Conservation (phyloP, 2,329 filamentous ascomycete genomes). For the Verticillium alfalfae region DNA sequence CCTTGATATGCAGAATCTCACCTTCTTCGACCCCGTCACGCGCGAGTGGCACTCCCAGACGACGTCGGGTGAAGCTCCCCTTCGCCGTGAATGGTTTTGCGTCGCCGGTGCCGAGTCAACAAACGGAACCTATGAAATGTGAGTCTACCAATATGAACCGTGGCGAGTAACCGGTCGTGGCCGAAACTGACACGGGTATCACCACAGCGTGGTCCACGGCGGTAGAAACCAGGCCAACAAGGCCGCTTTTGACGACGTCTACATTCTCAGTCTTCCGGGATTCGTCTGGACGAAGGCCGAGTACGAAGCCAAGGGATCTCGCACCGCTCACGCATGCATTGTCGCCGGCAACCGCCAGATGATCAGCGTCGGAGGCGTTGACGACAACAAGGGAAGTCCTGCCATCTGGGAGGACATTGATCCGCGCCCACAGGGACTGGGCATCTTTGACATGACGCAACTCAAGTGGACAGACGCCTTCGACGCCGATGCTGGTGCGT, state of each 20-base stretch:
- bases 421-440: slow-evolving; percentile 27
- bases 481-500: slow-evolving; percentile 23
- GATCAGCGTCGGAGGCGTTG: slow-evolving; percentile 29
- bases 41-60: slow-evolving; percentile 26
- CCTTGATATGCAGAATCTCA: slow-evolving; percentile 20
- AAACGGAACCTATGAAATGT: slow-evolving; percentile 29
- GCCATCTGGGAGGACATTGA: slow-evolving; percentile 19
- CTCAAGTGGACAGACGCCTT: slow-evolving; percentile 26
- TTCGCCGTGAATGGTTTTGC: slow-evolving; percentile 21
- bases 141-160: slow-evolving; percentile 3
- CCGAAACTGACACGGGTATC: background rate
- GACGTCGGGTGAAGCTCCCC: slow-evolving; percentile 22
- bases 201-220: slow-evolving; percentile 27
- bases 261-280: slow-evolving; percentile 29
- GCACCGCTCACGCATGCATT: slow-evolving; percentile 25
- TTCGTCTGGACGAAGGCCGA: slow-evolving; percentile 27
- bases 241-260: slow-evolving; percentile 20
- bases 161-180: background rate
- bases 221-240: slow-evolving; percentile 17
- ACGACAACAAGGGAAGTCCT: slow-evolving; percentile 15
- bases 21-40: slow-evolving; percentile 24
- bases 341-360: slow-evolving; percentile 30
- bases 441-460: slow-evolving; percentile 31
- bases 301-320: slow-evolving; percentile 12
- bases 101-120: slow-evolving; percentile 23